A percentile compares a stretch with the other conserved stretches of the same genome.
These are phyloP conservation scores for Rhizomucor miehei DNA, from an alignment of 371 early-diverging fungal species.

Conservation along the genomic window DNA sequence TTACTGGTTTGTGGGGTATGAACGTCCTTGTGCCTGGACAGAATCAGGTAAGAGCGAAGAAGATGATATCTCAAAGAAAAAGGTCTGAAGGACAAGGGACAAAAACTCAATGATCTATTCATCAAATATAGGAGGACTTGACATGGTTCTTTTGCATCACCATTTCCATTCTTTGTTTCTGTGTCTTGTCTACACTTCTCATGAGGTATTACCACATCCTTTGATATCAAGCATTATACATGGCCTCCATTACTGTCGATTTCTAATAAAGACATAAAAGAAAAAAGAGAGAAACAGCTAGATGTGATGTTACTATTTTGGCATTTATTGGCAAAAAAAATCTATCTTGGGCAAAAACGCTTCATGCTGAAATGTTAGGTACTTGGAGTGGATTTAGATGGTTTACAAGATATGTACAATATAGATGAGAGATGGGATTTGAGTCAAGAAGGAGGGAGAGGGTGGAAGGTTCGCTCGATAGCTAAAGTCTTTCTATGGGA, in stretches of 20 bases:
- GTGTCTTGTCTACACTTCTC: slow-evolving; percentile 30
- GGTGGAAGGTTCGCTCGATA: no score
- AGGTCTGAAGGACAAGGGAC: not conserved
- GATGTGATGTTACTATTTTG: no score
- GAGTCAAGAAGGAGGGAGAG: no score
- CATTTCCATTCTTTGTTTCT: slow-evolving; percentile 30
- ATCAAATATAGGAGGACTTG: slow-evolving; percentile 37
- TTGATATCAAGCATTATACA: slow-evolving; percentile 25
- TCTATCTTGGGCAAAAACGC: no score
- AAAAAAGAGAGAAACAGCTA: no score
- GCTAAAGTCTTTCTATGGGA: no score
- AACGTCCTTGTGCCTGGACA: slow-evolving; percentile 83
- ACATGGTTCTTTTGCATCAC: slow-evolving; percentile 70
- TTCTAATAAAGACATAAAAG: no score
- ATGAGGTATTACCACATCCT: slow-evolving; percentile 35
- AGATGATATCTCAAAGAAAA: not conserved
- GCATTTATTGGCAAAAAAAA: no score
- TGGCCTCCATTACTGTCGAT: slow-evolving; percentile 26
- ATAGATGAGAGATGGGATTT: no score
- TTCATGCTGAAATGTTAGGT: no score
- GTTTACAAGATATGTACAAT: no score
- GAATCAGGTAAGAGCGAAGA: slow-evolving; percentile 26
- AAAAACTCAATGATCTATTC: not conserved
- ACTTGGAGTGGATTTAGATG: no score
- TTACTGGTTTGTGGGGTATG: slow-evolving; percentile 93